Percentiles rank a stretch among this genome's conserved stretches.
Evolutionary conservation across 345 rosid genomes (phyloP).

Genomic region (Populus euphratica): DNA sequence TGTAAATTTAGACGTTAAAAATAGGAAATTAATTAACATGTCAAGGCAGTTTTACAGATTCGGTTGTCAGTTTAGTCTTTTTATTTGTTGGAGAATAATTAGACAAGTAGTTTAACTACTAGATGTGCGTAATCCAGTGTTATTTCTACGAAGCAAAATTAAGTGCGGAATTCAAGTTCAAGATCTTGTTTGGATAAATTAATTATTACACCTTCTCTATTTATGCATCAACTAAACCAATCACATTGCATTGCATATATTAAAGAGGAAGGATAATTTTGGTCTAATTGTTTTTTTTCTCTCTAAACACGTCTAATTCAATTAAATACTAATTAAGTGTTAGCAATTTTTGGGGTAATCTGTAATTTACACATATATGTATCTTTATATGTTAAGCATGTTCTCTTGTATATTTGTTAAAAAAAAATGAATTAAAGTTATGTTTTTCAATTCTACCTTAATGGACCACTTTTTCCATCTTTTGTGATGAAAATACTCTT

Average conservation of each 20-base stretch:
- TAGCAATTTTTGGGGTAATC: not conserved
- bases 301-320: not conserved
- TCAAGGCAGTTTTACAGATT: constrained; percentile 2
- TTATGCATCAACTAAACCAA: not conserved
- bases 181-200: not conserved
- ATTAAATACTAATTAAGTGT: not conserved
- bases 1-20: not conserved
- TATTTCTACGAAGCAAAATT: not conserved
- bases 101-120: not conserved
- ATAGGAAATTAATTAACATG: not conserved
- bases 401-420: too few relatives aligned
- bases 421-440: too few relatives aligned
- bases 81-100: not conserved
- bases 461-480: too few relatives aligned
- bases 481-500: too few relatives aligned
- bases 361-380: too few relatives aligned
- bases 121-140: not conserved
- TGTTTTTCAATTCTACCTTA: too few relatives aligned
- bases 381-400: too few relatives aligned
- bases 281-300: not conserved
- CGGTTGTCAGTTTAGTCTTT: constrained; percentile 3
- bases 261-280: not conserved
- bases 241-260: not conserved
- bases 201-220: not conserved
- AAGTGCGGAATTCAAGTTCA: not conserved